phyloP scores from a whole-genome alignment of 306 rosid genomes.

The Prunus armeniaca region DNA sequence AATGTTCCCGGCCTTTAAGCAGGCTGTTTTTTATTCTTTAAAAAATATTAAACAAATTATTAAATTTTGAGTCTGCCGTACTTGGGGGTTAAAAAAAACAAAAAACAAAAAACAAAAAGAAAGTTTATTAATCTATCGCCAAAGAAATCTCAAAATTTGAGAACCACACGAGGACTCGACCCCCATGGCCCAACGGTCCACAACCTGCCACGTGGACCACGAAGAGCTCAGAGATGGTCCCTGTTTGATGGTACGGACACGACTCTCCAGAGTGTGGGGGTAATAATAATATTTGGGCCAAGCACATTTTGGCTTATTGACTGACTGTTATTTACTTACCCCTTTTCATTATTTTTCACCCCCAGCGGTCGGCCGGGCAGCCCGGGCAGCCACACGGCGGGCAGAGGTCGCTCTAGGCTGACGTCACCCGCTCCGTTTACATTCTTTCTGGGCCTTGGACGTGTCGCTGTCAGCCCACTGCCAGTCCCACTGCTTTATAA shows the following conservation, averaged over 20 bases:
- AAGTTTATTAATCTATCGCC: not conserved
- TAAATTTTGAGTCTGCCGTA: not conserved
- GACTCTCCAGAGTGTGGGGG: conserved; percentile 30
- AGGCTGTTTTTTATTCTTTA: not conserved
- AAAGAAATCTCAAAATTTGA: conserved; percentile 15
- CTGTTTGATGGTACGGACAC: not conserved
- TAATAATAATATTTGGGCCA: conserved; percentile 2
- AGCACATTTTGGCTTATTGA: not conserved
- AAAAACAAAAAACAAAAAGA: too few species aligned
- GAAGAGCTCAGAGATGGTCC: conserved; percentile 1
- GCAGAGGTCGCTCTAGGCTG: conserved; percentile 10
- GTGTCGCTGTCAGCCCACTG: conserved; percentile 65
- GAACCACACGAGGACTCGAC: conserved; percentile 38
- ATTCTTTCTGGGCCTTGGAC: conserved; percentile 62
- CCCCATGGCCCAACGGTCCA: conserved; percentile 10
- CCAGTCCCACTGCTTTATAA: conserved; percentile 31
- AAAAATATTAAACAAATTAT: not conserved
- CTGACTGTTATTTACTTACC: not conserved
- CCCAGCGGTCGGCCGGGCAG: conserved; percentile 5
- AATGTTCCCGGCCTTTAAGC: not conserved
- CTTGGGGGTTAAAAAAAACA: not conserved
- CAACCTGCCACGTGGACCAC: conserved; percentile 26
- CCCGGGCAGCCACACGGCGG: conserved; percentile 5
- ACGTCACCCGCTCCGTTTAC: conserved; percentile 32
- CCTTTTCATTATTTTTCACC: not conserved